Evolutionary conservation across 345 rosid genomes (phyloP).

Genomic region (Citropsis articulata): DNA sequence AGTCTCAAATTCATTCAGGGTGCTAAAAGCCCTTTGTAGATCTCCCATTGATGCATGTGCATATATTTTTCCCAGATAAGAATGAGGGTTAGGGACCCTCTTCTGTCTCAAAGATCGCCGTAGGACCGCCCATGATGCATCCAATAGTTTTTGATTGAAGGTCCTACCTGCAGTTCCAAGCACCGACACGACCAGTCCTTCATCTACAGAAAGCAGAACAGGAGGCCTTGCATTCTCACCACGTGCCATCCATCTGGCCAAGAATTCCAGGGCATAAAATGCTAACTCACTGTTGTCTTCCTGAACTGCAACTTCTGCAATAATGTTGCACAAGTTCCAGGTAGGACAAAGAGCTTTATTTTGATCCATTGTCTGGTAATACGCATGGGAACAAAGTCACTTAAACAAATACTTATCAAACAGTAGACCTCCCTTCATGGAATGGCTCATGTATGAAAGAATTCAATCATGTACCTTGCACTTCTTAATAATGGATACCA

Average conservation of each 20-base stretch:
- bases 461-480: constrained; percentile 66
- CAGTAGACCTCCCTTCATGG: background rate
- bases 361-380: constrained; percentile 63
- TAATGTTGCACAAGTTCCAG: constrained; percentile 63
- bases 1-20: constrained; percentile 71
- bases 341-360: constrained; percentile 81
- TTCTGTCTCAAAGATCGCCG: constrained; percentile 58
- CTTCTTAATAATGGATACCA: constrained; percentile 75
- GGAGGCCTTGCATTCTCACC: constrained; percentile 71
- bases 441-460: constrained; percentile 9
- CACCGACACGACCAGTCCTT: constrained; percentile 72
- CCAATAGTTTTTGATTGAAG: constrained; percentile 57
- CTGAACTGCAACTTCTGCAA: constrained; percentile 71
- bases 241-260: constrained; percentile 77
- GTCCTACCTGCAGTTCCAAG: constrained; percentile 92
- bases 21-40: constrained; percentile 64
- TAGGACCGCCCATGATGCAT: constrained; percentile 81
- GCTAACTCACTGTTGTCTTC: constrained; percentile 79
- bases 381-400: constrained; percentile 23
- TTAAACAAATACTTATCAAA: constrained; percentile 4
- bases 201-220: constrained; percentile 63
- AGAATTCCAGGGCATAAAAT: constrained; percentile 74
- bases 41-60: constrained; percentile 77
- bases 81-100: constrained; percentile 67
- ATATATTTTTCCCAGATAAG: constrained; percentile 73